Percentiles rank a stretch among this genome's conserved stretches.
phyloP scores from a whole-genome alignment of 495 filamentous ascomycete genomes.

The Xylaria telfairii region DNA sequence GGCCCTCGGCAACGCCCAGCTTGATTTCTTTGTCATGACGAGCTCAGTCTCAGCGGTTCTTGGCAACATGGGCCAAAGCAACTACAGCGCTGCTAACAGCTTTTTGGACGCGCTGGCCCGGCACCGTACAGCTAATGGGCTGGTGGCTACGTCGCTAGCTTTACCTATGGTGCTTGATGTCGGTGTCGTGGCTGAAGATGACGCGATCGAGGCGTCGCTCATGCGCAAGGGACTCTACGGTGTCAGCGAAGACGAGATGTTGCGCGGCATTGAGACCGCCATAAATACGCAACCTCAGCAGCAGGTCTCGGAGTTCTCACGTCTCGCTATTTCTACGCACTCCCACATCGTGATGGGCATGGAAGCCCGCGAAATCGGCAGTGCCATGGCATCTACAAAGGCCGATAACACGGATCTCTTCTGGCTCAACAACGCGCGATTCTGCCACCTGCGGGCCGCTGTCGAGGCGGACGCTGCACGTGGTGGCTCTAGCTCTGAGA shows the following conservation, averaged over 20 bases:
- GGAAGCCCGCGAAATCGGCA: constrained; percentile 28
- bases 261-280: constrained; percentile 36
- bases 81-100: constrained; percentile 64
- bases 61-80: constrained; percentile 59
- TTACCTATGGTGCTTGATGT: constrained; percentile 48
- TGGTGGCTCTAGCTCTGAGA: not conserved
- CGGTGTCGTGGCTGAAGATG: constrained; percentile 44
- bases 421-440: constrained; percentile 25
- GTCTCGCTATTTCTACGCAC: not conserved
- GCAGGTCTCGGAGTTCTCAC: not conserved
- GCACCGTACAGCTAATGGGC: constrained; percentile 43
- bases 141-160: constrained; percentile 45
- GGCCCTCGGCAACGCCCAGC: constrained; percentile 36
- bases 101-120: constrained; percentile 55
- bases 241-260: constrained; percentile 41
- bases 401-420: constrained; percentile 26
- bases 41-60: constrained; percentile 53
- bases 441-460: constrained; percentile 7
- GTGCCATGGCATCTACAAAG: constrained; percentile 5
- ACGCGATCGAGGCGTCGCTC: constrained; percentile 29
- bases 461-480: constrained; percentile 2
- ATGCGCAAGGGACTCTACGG: constrained; percentile 39
- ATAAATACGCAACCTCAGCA: constrained; percentile 21
- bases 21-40: constrained; percentile 67
- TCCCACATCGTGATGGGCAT: constrained; percentile 34